Percentiles rank a stretch among this genome's conserved stretches.
Evolutionary conservation across 495 filamentous ascomycete genomes (phyloP).

Genomic region (Evansstolkia leycettana): DNA sequence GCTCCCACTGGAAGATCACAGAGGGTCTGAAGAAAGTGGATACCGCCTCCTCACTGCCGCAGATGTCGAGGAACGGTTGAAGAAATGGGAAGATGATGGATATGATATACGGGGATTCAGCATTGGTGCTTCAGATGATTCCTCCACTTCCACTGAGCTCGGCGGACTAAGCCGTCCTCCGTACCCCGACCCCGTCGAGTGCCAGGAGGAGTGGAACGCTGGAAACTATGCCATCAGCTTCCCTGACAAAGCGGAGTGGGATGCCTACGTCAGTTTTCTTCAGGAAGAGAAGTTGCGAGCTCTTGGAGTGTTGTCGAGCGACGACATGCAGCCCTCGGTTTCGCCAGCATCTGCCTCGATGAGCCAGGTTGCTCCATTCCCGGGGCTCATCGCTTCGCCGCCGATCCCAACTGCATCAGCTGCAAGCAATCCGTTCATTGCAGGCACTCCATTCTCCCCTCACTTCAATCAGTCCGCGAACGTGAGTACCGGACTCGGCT

Average conservation of each 20-base stretch:
- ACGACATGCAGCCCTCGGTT: slow-evolving; percentile 52
- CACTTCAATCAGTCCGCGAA: slow-evolving; percentile 38
- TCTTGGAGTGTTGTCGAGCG: slow-evolving; percentile 69
- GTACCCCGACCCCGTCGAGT: slow-evolving; percentile 57
- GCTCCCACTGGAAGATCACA: slow-evolving; percentile 56
- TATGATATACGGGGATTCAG: slow-evolving; percentile 67
- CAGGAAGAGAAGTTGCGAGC: slow-evolving; percentile 85
- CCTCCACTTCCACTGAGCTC: slow-evolving; percentile 13
- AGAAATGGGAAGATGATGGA: slow-evolving; percentile 60
- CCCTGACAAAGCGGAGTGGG: slow-evolving; percentile 70
- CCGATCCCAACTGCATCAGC: slow-evolving; percentile 38
- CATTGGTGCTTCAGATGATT: slow-evolving; percentile 32
- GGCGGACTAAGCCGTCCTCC: slow-evolving; percentile 54
- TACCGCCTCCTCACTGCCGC: slow-evolving; percentile 44
- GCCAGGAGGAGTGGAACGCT: slow-evolving; percentile 38
- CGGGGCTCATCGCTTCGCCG: slow-evolving; percentile 43
- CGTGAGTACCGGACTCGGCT: slow-evolving; percentile 46
- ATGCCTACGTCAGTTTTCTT: slow-evolving; percentile 64
- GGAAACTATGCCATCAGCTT: slow-evolving; percentile 52
- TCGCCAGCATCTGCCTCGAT: slow-evolving; percentile 62
- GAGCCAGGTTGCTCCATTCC: slow-evolving; percentile 43
- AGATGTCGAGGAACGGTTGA: slow-evolving; percentile 54
- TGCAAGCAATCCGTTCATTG: slow-evolving; percentile 26
- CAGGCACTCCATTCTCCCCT: slow-evolving; percentile 30
- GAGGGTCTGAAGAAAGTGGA: slow-evolving; percentile 41